Conservation (phyloP, 768 basidiomycete genomes). For the Ephemerocybe angulata region DNA sequence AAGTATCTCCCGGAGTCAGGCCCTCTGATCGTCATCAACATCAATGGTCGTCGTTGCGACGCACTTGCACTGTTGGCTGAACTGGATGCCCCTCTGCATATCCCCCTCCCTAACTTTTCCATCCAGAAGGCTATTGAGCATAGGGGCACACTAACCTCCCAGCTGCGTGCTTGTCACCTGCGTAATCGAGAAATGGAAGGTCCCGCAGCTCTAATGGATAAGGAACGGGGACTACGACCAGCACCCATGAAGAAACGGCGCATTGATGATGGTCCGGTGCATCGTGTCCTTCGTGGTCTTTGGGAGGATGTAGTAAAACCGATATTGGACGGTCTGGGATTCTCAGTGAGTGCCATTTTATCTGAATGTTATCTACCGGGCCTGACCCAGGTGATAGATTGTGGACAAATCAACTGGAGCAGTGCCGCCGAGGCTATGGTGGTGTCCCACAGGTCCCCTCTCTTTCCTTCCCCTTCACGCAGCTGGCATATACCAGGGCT, state of each 20-base stretch:
- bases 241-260: too few species aligned
- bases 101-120: too few species aligned
- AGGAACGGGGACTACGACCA: too few species aligned
- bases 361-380: slow-evolving; percentile 6
- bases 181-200: not conserved
- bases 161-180: not conserved
- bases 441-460: slow-evolving; percentile 28
- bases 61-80: too few species aligned
- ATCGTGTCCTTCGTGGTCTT: not conserved
- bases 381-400: not conserved
- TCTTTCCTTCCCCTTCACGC: slow-evolving; percentile 31
- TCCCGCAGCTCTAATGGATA: too few species aligned
- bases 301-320: slow-evolving; percentile 9
- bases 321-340: slow-evolving; percentile 2
- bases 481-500: slow-evolving; percentile 21
- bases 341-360: not conserved
- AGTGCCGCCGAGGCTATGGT: slow-evolving; percentile 16
- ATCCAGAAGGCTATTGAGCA: not conserved
- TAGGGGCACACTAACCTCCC: not conserved
- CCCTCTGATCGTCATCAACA: slow-evolving; percentile 7
- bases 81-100: too few species aligned
- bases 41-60: not conserved
- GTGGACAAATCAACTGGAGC: not conserved
- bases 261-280: too few species aligned
- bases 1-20: not conserved